Evolutionary conservation across 306 rosid species (phyloP).

Genomic region (Gastrolobium villosum): DNA sequence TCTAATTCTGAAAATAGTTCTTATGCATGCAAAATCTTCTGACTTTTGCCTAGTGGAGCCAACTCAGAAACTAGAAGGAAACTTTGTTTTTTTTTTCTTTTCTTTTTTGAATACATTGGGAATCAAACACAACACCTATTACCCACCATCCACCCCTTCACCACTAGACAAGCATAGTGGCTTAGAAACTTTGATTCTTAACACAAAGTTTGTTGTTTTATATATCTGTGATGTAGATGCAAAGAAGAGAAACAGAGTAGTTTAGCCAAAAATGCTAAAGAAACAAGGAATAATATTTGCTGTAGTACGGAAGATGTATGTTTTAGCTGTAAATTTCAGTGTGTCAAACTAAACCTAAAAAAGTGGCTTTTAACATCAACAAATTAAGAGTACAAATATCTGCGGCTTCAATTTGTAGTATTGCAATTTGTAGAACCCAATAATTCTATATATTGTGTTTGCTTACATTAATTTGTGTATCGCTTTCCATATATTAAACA

Average conservation of each 20-base stretch:
- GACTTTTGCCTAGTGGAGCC: not conserved
- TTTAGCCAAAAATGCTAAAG: not conserved
- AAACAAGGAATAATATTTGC: constrained; percentile 5
- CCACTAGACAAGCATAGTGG: too few relatives aligned
- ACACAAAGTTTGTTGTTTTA: not conserved
- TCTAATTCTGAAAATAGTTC: not conserved
- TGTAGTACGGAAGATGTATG: not conserved
- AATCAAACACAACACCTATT: too few relatives aligned
- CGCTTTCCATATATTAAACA: not conserved
- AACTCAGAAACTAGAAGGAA: not conserved
- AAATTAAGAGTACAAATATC: not conserved
- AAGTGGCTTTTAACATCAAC: not conserved
- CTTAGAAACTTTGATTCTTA: not conserved
- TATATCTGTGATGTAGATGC: not conserved
- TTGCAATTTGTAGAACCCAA: not conserved
- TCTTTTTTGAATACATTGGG: too few relatives aligned
- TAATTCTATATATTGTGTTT: constrained; percentile 13
- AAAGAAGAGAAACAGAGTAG: not conserved
- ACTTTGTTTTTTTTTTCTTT: not conserved
- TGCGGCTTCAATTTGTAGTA: not conserved
- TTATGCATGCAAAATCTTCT: not conserved
- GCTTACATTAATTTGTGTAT: not conserved
- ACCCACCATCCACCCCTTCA: too few relatives aligned
- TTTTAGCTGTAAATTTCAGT: too few relatives aligned
- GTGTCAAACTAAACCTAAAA: not conserved